Evolutionary conservation across 2,329 filamentous ascomycete species (phyloP).

Genomic region (Pezicula carpinea): DNA sequence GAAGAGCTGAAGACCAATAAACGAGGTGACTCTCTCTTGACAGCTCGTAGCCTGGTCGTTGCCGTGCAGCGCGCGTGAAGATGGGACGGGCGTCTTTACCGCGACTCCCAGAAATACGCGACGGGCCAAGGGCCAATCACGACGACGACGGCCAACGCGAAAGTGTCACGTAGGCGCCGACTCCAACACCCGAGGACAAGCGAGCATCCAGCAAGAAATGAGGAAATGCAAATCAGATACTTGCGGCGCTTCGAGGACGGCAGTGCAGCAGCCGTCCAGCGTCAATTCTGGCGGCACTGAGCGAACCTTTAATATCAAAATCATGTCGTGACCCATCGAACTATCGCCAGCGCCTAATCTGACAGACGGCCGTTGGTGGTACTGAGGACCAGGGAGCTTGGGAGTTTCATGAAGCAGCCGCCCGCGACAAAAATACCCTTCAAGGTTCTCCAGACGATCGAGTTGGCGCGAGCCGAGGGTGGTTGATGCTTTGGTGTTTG

Average conservation of each 20-base stretch:
- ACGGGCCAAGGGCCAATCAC: too few relatives aligned
- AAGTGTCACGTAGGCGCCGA: too few relatives aligned
- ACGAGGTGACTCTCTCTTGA: constrained; percentile 17
- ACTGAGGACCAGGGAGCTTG: too few relatives aligned
- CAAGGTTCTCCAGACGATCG: background rate
- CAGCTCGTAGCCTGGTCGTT: constrained; percentile 6
- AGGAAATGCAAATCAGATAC: background rate
- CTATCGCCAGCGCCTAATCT: too few relatives aligned
- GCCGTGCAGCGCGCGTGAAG: constrained; percentile 22
- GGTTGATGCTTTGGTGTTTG: constrained; percentile 4
- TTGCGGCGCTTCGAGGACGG: constrained; percentile 1
- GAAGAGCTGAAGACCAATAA: constrained; percentile 10
- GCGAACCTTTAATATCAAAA: background rate
- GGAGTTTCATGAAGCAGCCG: constrained; percentile 19
- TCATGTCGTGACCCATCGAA: too few relatives aligned
- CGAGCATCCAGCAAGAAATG: background rate
- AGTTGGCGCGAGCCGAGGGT: constrained; percentile 1
- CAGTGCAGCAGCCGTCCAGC: background rate
- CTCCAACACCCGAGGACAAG: background rate
- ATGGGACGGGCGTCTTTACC: background rate
- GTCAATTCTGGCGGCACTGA: background rate
- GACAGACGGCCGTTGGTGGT: too few relatives aligned
- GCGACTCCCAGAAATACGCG: background rate
- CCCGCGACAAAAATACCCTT: constrained; percentile 12
- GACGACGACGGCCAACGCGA: too few relatives aligned